phyloP scores from a whole-genome alignment of 331 rosid genomes.

The Malus hybrid region DNA sequence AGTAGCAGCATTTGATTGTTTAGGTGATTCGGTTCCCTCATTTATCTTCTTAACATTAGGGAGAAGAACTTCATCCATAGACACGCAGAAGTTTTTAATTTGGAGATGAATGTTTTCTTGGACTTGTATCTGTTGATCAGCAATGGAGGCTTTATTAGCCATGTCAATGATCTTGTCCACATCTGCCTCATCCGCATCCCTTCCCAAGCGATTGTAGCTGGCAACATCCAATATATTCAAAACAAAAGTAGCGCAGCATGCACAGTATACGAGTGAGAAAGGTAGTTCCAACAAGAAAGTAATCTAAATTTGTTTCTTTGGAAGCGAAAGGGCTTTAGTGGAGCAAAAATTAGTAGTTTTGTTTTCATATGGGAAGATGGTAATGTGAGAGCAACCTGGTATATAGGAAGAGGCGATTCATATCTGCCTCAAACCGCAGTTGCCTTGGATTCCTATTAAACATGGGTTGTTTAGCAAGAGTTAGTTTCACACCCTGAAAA shows the following conservation, averaged over 20 bases:
- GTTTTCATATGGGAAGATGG: background rate
- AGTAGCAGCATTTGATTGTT: conserved; percentile 26
- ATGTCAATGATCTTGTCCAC: conserved; percentile 61
- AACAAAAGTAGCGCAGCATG: background rate
- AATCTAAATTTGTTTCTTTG: too few species aligned
- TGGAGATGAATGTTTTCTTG: conserved; percentile 80
- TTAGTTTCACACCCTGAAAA: conserved; percentile 50
- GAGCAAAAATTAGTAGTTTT: background rate
- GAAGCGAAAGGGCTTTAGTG: too few species aligned
- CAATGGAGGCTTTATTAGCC: conserved; percentile 57
- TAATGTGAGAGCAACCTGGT: conserved; percentile 45
- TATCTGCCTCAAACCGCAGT: conserved; percentile 70
- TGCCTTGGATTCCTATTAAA: conserved; percentile 67
- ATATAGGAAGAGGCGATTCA: conserved; percentile 77
- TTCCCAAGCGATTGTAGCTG: conserved; percentile 76
- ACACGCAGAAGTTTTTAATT: conserved; percentile 42
- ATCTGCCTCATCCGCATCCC: conserved; percentile 48
- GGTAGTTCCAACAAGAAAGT: background rate
- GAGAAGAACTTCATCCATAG: conserved; percentile 74
- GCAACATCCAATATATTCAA: conserved; percentile 8
- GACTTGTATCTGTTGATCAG: conserved; percentile 71
- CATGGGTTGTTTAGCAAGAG: conserved; percentile 47
- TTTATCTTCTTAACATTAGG: conserved; percentile 28
- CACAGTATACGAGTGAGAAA: background rate
- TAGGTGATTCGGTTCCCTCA: conserved; percentile 24